Base-by-base conservation (phyloP, 306 rosid species). In the Ziziphus jujuba region DNA sequence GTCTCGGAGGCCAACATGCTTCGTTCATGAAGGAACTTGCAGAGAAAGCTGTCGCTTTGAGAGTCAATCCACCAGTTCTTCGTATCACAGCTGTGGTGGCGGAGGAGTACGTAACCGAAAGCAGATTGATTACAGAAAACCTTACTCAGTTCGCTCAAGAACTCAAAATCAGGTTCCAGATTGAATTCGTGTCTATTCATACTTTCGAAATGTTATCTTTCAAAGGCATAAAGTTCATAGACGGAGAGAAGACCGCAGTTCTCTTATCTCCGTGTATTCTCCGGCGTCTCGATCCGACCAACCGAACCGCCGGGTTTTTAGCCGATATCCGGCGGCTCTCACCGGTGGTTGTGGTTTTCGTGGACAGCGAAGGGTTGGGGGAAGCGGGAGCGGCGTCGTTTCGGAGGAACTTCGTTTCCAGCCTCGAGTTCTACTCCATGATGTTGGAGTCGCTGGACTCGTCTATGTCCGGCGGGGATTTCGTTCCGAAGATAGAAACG, bases 401-500 rank as follows among this genome's bases (percentile, higher is more conserved):
- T 72, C 69, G 89, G 33, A 74, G 87, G 55, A 84, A 82, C 52
- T 79, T 91, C 20, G 84, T 85, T 48, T 76, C 75, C 69, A 66
- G 84, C 6, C 72, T 91, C 0, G 91, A 89, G 71, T 87, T 83
- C 59, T 91, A 83, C 75, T 72, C 95, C 28, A 72, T 87, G 78
- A 72, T 91, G 84, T 17, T 91, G 77, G 98, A 87, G 80, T 89
- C 96, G 35, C 65, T 89, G 71, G 98, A 91, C 38, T 89, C 88
- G 5, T 67, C 91, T 16, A 67, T 50, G 72, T 72, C 61, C 0
- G 84, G 83, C 0, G 79, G 83, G 0, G 98, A 89, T 6, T 80
- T 87, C 90, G 82, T 87, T 47, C 65, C 81, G 71, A 85, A 65
- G 40, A 87, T 87, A 1, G 98, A 91, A 84, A 76, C 75, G 77